Evolutionary conservation across 2,329 filamentous ascomycete genomes (phyloP).

Genomic region (Talaromyces sp.): DNA sequence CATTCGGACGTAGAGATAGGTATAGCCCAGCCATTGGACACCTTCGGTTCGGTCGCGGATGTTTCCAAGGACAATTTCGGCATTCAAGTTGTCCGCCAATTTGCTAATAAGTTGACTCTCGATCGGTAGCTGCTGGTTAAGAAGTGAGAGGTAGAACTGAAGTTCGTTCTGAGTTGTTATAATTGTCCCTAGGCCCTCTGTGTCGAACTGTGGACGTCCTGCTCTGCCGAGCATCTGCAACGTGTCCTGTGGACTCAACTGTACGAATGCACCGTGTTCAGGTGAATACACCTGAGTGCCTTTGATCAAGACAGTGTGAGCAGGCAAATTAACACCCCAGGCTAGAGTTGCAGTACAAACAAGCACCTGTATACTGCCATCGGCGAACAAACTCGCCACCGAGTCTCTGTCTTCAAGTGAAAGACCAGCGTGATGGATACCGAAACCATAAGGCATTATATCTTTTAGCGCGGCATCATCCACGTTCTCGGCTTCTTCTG

Average conservation of each 20-base stretch:
- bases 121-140: slow-evolving; percentile 96
- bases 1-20: slow-evolving; percentile 97
- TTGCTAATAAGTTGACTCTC: slow-evolving; percentile 94
- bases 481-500: slow-evolving; percentile 76
- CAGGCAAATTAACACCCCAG: slow-evolving; percentile 97
- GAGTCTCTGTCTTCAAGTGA: slow-evolving; percentile 89
- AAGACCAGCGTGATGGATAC: slow-evolving; percentile 98
- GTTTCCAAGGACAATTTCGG: slow-evolving; percentile 91
- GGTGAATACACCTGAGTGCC: slow-evolving; percentile 97
- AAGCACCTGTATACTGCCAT: slow-evolving; percentile 87
- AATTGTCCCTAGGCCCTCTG: slow-evolving; percentile 97
- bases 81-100: slow-evolving; percentile 92
- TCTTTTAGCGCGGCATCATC: slow-evolving; percentile 89
- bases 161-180: slow-evolving; percentile 94
- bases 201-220: slow-evolving; percentile 93
- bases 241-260: slow-evolving; percentile 94
- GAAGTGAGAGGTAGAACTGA: slow-evolving; percentile 91
- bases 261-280: slow-evolving; percentile 98
- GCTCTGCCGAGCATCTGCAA: slow-evolving; percentile 98
- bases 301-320: slow-evolving; percentile 98
- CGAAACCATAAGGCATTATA: slow-evolving; percentile 90
- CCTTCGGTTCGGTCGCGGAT: slow-evolving; percentile 87
- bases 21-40: slow-evolving; percentile 99
- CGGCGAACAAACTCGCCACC: slow-evolving; percentile 89
- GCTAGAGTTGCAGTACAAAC: slow-evolving; percentile 97